Evolutionary conservation across 768 basidiomycete species (phyloP), one percentile per base, ranked within the genome.

Genomic region (Leucocoprinus leucothites): DNA sequence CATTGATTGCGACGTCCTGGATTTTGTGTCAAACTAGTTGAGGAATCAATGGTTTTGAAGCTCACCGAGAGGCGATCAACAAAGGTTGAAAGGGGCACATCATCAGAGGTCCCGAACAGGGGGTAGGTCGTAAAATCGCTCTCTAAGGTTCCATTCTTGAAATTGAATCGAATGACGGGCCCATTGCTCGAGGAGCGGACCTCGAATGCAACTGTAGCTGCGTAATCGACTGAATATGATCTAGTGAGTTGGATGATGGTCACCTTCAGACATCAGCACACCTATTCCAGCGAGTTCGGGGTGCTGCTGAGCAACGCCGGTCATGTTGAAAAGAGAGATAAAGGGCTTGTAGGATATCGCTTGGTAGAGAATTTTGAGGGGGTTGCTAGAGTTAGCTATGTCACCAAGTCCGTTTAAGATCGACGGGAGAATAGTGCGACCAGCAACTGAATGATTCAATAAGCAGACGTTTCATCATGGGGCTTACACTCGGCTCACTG

Each of bases 271-370:
- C 11, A 40, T 19, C 34, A 11, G 9, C 69, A 51, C 49, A 85
- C 86, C 84, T 58, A 89, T 79, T 11, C 79, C 79, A 34, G 82
- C 78, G 2, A 88, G 74, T 58, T 80, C 62, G 0, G 81, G 78
- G 53, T 80, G 74, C 43, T 72, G 68, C 16, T 74, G 64, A 9
- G 78, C 77, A 22, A 79, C 76, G 1, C 81, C 77, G 0, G 86
- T 88, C 82, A 91, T 84, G 68, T 88, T 87, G 74, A 91, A 91
- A 43, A 91, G 67, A 8, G 85, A 85, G 28, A 89, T 56, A 72
- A 91, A 87, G 0, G 89, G 89, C 67, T 91, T 90, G 74, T 91
- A 91, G 0, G 87, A 77, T 48, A 85, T 74, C 9, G 82, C 82
- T 28, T 81, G 73, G 59, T 86, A 80, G 22, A 75, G 67, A 40